Evolutionary conservation across 768 basidiomycete species (phyloP), one percentile per base, ranked within the genome.

Genomic region (Tylopilus balloui): DNA sequence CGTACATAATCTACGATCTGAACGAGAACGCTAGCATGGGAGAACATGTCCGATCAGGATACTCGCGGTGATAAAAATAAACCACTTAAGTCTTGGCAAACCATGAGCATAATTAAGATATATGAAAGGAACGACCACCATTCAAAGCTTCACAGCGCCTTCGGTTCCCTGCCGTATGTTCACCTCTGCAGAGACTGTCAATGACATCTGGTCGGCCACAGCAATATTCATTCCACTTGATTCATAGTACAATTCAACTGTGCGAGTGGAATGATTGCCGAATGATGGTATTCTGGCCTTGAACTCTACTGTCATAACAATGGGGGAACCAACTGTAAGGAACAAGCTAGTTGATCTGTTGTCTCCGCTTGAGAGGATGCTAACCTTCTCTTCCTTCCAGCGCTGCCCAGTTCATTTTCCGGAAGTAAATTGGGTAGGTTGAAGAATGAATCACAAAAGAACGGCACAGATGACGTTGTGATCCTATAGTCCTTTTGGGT

Each of bases 241-340:
- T 13, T 66, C 65, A 15, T 76, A 73, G 58, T 80, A 84, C 3
- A 85, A 19, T 1, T 78, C 83, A 8, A 84, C 78, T 0, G 79
- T 82, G 10, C 80, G 75, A 48, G 61, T 53, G 1, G 82, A 71
- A 58, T 78, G 67, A 10, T 58, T 54, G 21, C 53, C 52, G 4
- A 70, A 73, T 12, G 74, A 67, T 7, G 83, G 79, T 32, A 86
- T 72, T 12, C 77, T 78, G 28, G 73, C 72, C 57, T 83, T 84
- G 71, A 83, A 86, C 53, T 85, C 82, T 20, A 86, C 53, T 1
- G 77, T 68, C 50, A 86, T 69, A 0, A 74, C 72, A 67, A 86
- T 71, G 0, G 85, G 83, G 81, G 57, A 69, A 79, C 84, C 83
- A 84, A 32, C 80, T 82, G 17, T 21, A 15, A 24, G 17, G 24